Conservation (phyloP, 345 rosid genomes). For the Populus nigra region DNA sequence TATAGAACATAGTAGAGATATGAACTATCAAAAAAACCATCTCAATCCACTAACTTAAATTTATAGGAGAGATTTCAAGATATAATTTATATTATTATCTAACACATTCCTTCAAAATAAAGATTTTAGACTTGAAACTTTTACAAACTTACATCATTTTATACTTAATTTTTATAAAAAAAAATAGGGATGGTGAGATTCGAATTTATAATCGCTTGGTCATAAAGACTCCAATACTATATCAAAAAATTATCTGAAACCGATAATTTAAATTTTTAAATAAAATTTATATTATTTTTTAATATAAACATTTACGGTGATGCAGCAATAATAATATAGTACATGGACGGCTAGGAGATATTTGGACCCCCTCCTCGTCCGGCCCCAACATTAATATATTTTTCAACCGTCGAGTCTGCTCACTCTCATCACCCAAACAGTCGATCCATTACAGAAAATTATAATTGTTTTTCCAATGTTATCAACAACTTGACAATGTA, state of each 20-base stretch:
- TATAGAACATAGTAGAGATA: no score
- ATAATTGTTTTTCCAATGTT: neutral
- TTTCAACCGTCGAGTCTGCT: neutral
- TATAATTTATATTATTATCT: no score
- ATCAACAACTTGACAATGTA: neutral
- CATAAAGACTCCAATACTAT: accelerated
- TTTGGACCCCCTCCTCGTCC: neutral
- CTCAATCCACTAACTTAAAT: accelerated
- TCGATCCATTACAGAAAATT: neutral
- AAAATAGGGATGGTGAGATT: no score
- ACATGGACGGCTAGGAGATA: neutral
- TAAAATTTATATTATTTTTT: no score
- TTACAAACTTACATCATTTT: accelerated
- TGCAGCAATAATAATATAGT: neutral
- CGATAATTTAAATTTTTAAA: no score
- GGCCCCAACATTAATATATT: neutral
- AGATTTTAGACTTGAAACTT: accelerated
- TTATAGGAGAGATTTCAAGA: accelerated
- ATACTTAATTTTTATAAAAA: no score
- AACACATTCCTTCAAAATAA: accelerated
- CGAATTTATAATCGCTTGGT: accelerated
- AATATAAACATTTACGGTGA: no score
- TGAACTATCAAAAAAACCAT: accelerated
- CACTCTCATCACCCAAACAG: neutral
- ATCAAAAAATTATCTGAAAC: no score